phyloP scores from a whole-genome alignment of 352 stramenopile species.

The Globisporangium nunn region DNA sequence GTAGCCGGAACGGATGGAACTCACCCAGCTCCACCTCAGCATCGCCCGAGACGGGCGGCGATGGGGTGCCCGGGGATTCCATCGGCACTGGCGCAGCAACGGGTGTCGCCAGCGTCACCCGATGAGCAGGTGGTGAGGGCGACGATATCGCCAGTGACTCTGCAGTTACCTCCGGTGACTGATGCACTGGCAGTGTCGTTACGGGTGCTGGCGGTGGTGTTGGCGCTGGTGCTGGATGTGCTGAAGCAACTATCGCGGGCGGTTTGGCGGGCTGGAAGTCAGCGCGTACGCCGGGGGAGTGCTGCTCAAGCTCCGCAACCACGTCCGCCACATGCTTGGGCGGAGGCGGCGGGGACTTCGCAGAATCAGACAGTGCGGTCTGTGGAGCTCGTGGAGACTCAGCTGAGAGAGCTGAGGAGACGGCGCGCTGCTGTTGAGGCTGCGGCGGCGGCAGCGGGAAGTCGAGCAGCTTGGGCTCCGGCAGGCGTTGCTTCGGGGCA shows the following conservation, averaged over 20 bases:
- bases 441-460: too few species aligned
- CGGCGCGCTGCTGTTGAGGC: too few species aligned
- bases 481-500: slow-evolving; percentile 9
- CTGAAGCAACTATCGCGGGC: too few species aligned
- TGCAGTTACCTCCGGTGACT: neutral
- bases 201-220: neutral
- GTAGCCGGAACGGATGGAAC: slow-evolving; percentile 44
- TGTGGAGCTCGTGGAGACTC: neutral
- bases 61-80: neutral
- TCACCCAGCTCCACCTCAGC: slow-evolving; percentile 1
- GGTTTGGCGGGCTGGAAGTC: too few species aligned
- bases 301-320: neutral
- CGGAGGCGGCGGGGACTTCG: too few species aligned
- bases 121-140: neutral
- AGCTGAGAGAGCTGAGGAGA: neutral
- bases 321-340: neutral
- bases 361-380: too few species aligned
- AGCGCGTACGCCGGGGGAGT: neutral
- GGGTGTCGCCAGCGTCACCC: neutral
- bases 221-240: neutral
- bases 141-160: neutral
- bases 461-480: slow-evolving; percentile 10
- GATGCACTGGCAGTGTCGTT: neutral
- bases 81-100: slow-evolving; percentile 1
- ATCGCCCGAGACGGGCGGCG: slow-evolving; percentile 2